Percentiles rank a stretch among this genome's conserved stretches.
These are phyloP conservation scores for Lepidium aucheri DNA, from an alignment of 345 rosid genomes.

Conservation along the genomic window DNA sequence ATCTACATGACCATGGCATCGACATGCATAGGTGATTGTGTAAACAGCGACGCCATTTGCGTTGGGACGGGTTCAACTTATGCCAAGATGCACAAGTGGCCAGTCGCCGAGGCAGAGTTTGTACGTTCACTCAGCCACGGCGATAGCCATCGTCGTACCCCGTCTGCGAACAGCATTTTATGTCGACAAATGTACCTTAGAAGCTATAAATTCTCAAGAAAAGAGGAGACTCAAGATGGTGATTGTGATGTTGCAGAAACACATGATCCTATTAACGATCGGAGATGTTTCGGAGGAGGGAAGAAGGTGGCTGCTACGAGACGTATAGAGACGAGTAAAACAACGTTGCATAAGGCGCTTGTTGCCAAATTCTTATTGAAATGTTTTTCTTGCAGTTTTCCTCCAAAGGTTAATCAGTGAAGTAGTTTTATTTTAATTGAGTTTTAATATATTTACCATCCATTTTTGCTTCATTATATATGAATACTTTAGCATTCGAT, in stretches of 20 bases:
- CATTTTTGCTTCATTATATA: too few species aligned
- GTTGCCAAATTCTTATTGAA: background rate
- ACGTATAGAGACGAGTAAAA: background rate
- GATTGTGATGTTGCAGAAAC: background rate
- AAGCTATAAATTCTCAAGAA: slow-evolving; percentile 61
- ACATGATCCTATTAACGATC: background rate
- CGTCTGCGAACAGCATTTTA: slow-evolving; percentile 52
- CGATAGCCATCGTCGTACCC: background rate
- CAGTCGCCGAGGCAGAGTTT: slow-evolving; percentile 50
- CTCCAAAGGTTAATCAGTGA: background rate
- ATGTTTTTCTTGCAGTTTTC: background rate
- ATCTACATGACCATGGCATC: slow-evolving; percentile 36
- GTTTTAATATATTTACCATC: background rate
- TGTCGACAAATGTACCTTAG: slow-evolving; percentile 69
- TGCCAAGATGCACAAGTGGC: slow-evolving; percentile 60
- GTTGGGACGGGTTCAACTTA: slow-evolving; percentile 40
- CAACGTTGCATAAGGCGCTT: background rate
- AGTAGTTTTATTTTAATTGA: background rate
- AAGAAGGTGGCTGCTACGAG: background rate
- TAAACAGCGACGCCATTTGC: slow-evolving; percentile 36
- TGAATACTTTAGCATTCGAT: background rate
- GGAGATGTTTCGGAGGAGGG: background rate
- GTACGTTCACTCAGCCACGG: slow-evolving; percentile 32
- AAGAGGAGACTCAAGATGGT: slow-evolving; percentile 17
- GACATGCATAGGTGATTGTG: slow-evolving; percentile 53